These are phyloP conservation scores for Paracamarosporium sp. DNA, from an alignment of 2,329 filamentous ascomycete species.

Conservation along the genomic window DNA sequence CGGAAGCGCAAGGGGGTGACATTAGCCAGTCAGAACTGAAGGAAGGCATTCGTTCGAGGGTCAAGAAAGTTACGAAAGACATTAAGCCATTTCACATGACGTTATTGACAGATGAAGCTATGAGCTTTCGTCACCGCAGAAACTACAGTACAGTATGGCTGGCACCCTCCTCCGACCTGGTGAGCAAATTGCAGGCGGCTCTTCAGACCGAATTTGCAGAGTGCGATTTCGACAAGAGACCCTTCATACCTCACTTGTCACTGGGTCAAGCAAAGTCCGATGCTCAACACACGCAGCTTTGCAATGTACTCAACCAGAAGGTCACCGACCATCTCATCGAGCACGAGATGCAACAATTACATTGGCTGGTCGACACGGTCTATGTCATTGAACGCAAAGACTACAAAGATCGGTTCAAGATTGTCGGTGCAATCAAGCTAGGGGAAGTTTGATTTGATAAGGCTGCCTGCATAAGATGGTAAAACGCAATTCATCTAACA, in stretches of 20 bases:
- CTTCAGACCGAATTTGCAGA: slow-evolving; percentile 34
- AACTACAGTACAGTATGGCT: slow-evolving; percentile 36
- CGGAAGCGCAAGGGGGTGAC: neutral
- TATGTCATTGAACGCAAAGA: slow-evolving; percentile 35
- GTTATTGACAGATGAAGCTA: slow-evolving; percentile 27
- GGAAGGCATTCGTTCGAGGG: slow-evolving; percentile 25
- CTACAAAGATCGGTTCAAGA: slow-evolving; percentile 31
- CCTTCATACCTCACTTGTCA: slow-evolving; percentile 35
- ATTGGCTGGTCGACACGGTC: slow-evolving; percentile 35
- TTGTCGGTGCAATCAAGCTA: slow-evolving; percentile 21
- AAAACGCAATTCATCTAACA: neutral
- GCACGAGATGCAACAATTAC: slow-evolving; percentile 11
- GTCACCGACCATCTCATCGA: slow-evolving; percentile 11
- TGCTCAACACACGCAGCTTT: slow-evolving; percentile 15
- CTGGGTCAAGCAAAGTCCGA: slow-evolving; percentile 32
- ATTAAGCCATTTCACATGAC: slow-evolving; percentile 26
- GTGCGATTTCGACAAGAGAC: slow-evolving; percentile 25
- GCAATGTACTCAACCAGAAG: slow-evolving; percentile 20
- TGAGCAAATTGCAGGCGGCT: slow-evolving; percentile 30
- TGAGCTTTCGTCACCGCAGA: slow-evolving; percentile 23
- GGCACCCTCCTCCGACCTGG: slow-evolving; percentile 16
- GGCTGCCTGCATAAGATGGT: too few species aligned
- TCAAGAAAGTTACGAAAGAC: slow-evolving; percentile 22
- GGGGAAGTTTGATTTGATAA: slow-evolving; percentile 12
- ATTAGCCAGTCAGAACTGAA: slow-evolving; percentile 17